Base-by-base conservation (phyloP, 208 protist genomes). In the Blastocrithidia nonstop region DNA sequence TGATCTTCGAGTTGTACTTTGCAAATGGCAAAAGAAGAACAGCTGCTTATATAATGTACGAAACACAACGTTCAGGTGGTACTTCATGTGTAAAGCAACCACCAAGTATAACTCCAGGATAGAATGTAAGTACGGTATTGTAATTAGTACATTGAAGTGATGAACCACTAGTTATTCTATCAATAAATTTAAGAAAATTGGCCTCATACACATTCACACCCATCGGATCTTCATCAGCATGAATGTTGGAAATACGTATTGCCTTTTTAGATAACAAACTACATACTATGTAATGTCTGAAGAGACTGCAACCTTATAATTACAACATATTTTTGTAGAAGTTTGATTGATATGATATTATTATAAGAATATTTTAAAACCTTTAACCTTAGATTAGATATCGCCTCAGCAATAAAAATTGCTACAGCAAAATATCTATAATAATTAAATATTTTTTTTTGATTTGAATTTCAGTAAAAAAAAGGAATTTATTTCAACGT, bases 171-270 rank as follows among this genome's bases (percentile, higher is more conserved):
- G 88, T 93, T 41, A 95, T 56, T 39, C 80, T 75, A 46, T 89
- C 84, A 29, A 95, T 73, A 38, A 95, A 92, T 61, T 91, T 89
- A 24, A 95, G 61, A 40, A 95, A 95, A 57, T 93, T 95, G 8
- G 73, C 83, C 56, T 95, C 84, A 36, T 63, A 61, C 1, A 54
- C 23, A 50, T 83, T 61, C 45, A 94, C 69, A 42, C 85, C 85
- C 42, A 68, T 58, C 1, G 78, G 75, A 20, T 86, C 77, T 21
- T 72, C 71, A 19, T 79, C 70, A 8, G 56, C 52, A 50, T 87
- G 74, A 38, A 91, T 71, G 40, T 65, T 54, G 8, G 69, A 70
- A 46, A 94, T 57, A 38, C 66, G 63, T 22, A 88, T 53, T 2
- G 75, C 68, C 40, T 73, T 71, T 45, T 84, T 85, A 13, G 72